Base-by-base conservation (phyloP, 2,329 filamentous ascomycete species). In the Alternaria viburni region DNA sequence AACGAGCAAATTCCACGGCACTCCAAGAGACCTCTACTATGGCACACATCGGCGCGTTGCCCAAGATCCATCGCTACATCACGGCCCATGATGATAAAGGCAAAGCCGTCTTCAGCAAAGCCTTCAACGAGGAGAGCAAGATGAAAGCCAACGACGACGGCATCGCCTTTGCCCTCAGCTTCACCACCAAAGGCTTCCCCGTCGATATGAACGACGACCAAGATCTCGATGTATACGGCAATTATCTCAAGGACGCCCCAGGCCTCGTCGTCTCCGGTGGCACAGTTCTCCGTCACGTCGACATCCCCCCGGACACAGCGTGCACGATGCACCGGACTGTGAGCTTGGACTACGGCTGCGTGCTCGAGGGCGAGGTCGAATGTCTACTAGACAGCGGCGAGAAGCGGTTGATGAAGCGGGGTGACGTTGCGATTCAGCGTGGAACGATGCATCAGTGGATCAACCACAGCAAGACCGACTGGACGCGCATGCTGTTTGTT, bases 231-330 rank as follows among this genome's bases (percentile, higher is more conserved):
- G 76, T 79, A 9, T 86, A 87, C 73, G 74, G 80, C 28, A 65
- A 71, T 41, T 83, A 82, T 64, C 77, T 86, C 44, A 68, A 77
- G 12, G 71, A 79, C 45, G 80, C 83, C 2, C 84, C 86, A 0
- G 86, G 86, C 2, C 79, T 88, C 4, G 81, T 82, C 17, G 77
- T 86, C 43, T 80, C 82, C 2, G 77, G 77, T 28, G 84, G 84
- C 10, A 84, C 84, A 5, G 83, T 85, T 13, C 77, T 84, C 44
- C 80, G 82, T 46, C 76, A 79, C 51, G 79, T 81, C 45, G 79
- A 81, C 56, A 78, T 81, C 51, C 71, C 70, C 13, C 79, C 79
- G 0, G 64, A 67, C 25, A 76, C 72, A n/a, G 70, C 62, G 21
- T 79, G 76, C 59, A 73, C 75, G n/a, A 81, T 81, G 80, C 80